Evolutionary conservation across 371 early-diverging fungal genomes (phyloP).

Genomic region (Syncephalastrum sp.): DNA sequence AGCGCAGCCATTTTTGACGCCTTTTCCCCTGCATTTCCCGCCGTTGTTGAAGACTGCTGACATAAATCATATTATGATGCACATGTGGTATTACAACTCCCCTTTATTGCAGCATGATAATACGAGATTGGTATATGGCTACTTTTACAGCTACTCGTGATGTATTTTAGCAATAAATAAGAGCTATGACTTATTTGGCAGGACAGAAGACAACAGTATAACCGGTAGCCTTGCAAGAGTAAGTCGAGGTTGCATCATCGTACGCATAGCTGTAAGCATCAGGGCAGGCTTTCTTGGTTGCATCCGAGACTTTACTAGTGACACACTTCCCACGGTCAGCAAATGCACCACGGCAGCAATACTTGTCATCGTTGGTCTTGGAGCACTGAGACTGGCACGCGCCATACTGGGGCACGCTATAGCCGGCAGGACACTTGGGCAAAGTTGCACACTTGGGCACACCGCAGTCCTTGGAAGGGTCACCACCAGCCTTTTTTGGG

Average conservation of each 20-base stretch:
- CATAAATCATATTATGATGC: too few relatives aligned
- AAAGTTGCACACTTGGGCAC: slow-evolving; percentile 25
- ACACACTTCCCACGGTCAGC: slow-evolving; percentile 23
- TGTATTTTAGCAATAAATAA: too few relatives aligned
- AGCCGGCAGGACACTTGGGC: slow-evolving; percentile 34
- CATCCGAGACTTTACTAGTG: slow-evolving; percentile 26
- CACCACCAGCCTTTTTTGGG: slow-evolving; percentile 4
- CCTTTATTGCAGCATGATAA: too few relatives aligned
- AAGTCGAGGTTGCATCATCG: slow-evolving; percentile 51
- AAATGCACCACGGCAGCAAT: slow-evolving; percentile 40
- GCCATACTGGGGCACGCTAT: slow-evolving; percentile 15
- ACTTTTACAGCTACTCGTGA: too few relatives aligned
- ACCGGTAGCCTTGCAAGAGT: slow-evolving; percentile 30
- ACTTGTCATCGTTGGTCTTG: slow-evolving; percentile 28
- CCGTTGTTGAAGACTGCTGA: too few relatives aligned
- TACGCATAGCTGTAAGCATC: slow-evolving; percentile 56
- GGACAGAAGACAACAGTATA: slow-evolving; percentile 51
- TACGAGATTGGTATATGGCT: too few relatives aligned
- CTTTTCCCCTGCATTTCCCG: too few relatives aligned
- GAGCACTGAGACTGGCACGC: slow-evolving; percentile 43
- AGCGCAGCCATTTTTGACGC: too few relatives aligned
- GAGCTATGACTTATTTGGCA: not conserved
- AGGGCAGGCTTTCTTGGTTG: slow-evolving; percentile 35
- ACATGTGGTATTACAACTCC: too few relatives aligned
- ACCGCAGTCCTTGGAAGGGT: slow-evolving; percentile 22